Evolutionary conservation across 2,329 filamentous ascomycete species (phyloP), one percentile per base, ranked within the genome.

Genomic region (Cercospora zeina): DNA sequence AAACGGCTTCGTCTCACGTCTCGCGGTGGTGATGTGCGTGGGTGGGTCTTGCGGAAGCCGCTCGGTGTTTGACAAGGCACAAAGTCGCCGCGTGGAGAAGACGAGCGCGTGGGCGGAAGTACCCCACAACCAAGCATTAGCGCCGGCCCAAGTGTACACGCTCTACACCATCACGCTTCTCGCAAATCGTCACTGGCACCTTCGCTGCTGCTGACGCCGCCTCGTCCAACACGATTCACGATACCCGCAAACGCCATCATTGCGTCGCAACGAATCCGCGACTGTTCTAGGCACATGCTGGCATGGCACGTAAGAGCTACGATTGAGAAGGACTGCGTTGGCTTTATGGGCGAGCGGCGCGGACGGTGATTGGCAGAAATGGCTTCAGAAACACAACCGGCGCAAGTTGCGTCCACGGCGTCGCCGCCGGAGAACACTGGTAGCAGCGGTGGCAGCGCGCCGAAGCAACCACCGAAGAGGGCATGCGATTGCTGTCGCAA

Each of bases 401-500:
- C 36, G 55, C 60, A 59, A 36, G 37, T 58, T 31, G 51, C 49
- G 37, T 39, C 63, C 54, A 60, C 62, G 31, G 59, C 33, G 2
- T 63, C 65, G 39, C 39, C 58, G 9, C 54, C 57, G 14, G 36
- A 55, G 11, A 58, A 56, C 37, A 51, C 50, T 30, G 34, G 63
- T 47, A 61, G 33, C n/a, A 47, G 58, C 36, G 49, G 56, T 13
- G 56, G 39, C 45, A 37, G 58, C 54, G 51, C 64, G 54, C 50
- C 66, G 9, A 61, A 68, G 19, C 70, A 71, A 61, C 62, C 67
- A 31, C 54, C 71, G 33, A 70, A 72, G 49, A 66, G 74, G 61
- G 74, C 74, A 13, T 76, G 74, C 63, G 74, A 76, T 60, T 76
- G 74, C 61, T 76, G 74, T 55, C 62, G 74, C 10, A 76, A 75